Base-by-base conservation (phyloP, 257 asterid species). In the Salvia hispanica region DNA sequence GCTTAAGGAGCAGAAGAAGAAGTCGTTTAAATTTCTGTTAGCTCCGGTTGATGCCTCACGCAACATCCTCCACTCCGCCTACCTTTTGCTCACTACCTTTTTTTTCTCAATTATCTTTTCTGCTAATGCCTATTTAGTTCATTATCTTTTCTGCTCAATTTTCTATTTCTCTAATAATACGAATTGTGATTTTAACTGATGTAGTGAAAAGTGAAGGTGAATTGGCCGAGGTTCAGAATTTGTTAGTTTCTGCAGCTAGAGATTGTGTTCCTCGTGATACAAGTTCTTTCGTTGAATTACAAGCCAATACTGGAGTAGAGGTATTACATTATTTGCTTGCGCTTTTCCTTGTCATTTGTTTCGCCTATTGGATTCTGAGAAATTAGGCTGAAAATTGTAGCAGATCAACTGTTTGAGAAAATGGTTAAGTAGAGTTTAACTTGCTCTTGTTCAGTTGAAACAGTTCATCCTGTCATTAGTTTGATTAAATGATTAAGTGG, bases 11-110 rank as follows among this genome's bases (percentile, higher is more conserved):
- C 98, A 92, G 64, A 92, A 92, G 91, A 92, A 87, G 88, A 92
- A 93, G 66, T 79, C 99, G 16, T 84, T 84, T 37, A 84, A 70
- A 76, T 93, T 79, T 75, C 83, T 93, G 64, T 68, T 93, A 70
- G 96, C 99, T 74, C 99, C 97, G 1, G 83, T 93, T 11, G 96
- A 86, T 61, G 97, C 91, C 54, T 92, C 98, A 4, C 91, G 96
- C 45, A 83, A 86, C 78, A 83, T 71, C 69, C 97, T 89, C 72
- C 85, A 72, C 6, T 70, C 83, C 12, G 96, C 98, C 56, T 78
- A 81, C 78, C 80, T 75, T 67, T 72, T 85, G 55, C 79, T 89
- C 5, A 72, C 96, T 91, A 78, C 44, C 7, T 47, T 39, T 13
- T 18, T n/a, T 3, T 42, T 4, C 8, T 10, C 12, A 7, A 28